A percentile compares a stretch with the other conserved stretches of the same genome.
Conservation (phyloP, 306 rosid species). For the Trifolium dubium region DNA sequence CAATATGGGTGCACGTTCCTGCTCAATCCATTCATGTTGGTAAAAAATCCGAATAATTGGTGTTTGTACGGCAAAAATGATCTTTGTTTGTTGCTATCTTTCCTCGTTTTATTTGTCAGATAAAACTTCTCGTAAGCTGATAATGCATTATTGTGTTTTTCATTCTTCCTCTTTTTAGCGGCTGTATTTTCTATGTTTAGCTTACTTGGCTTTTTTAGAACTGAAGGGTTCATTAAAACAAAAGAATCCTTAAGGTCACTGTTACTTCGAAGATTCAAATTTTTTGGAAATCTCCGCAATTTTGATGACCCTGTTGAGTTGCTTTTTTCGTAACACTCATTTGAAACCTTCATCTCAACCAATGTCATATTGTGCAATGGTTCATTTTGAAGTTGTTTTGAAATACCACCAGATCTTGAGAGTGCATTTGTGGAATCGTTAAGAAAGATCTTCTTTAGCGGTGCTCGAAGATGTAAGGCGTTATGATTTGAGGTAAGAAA, state of each 20-base stretch:
- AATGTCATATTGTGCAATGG: not conserved
- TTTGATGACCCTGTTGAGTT: conserved; percentile 10
- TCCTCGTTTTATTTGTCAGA: not conserved
- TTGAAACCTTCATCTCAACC: conserved; percentile 38
- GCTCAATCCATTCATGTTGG: too few species aligned
- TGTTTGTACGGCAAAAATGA: conserved; percentile 23
- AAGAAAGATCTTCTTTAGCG: conserved; percentile 50
- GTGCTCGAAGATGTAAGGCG: conserved; percentile 37
- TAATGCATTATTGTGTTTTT: not conserved
- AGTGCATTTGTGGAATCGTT: too few species aligned
- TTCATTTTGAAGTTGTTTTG: not conserved
- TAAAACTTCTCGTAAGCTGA: not conserved
- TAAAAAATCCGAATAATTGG: too few species aligned
- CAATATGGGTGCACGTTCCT: too few species aligned
- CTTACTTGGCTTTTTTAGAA: conserved; percentile 48
- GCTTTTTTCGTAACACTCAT: conserved; percentile 43
- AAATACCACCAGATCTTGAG: not conserved
- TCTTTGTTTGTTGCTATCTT: conserved; percentile 50
- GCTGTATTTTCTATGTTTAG: not conserved
- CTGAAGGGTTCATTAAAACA: not conserved
- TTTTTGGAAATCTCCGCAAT: not conserved
- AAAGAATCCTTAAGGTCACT: not conserved
- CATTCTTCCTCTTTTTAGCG: not conserved
- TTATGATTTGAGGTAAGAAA: not conserved
- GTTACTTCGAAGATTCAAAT: not conserved